phyloP scores from a whole-genome alignment of 2,329 filamentous ascomycete species.

The Xylaria digitata region DNA sequence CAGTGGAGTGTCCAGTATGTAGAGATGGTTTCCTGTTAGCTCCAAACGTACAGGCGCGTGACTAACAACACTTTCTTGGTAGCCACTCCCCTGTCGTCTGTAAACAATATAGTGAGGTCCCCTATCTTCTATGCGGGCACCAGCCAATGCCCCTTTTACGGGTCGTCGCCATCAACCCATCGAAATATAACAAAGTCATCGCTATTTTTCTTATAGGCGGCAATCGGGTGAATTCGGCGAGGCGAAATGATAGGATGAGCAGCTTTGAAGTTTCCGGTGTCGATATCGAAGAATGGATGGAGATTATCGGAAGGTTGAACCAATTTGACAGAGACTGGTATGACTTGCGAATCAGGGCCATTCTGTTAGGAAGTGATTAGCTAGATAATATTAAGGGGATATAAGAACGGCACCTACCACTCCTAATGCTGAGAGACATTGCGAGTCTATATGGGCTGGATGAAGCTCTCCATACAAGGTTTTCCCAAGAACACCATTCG shows the following conservation, averaged over 20 bases:
- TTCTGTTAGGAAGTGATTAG: conserved; percentile 12
- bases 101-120: too few species aligned
- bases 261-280: conserved; percentile 25
- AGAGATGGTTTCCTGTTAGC: too few species aligned
- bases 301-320: conserved; percentile 14
- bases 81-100: too few species aligned
- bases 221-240: conserved; percentile 3
- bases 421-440: conserved; percentile 15
- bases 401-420: conserved; percentile 4
- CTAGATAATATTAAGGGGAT: neutral
- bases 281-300: conserved; percentile 18
- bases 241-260: conserved; percentile 16
- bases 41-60: too few species aligned
- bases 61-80: too few species aligned
- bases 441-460: conserved; percentile 23
- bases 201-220: conserved; percentile 16
- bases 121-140: too few species aligned
- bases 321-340: conserved; percentile 16
- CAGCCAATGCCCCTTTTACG: neutral
- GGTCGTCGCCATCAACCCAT: conserved; percentile 6
- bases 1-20: too few species aligned
- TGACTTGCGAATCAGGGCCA: conserved; percentile 1
- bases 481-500: conserved; percentile 10
- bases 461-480: conserved; percentile 15
- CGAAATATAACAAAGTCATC: conserved; percentile 19